Conservation (phyloP, 2,329 filamentous ascomycete genomes). For the Orbilia blumenaviensis region DNA sequence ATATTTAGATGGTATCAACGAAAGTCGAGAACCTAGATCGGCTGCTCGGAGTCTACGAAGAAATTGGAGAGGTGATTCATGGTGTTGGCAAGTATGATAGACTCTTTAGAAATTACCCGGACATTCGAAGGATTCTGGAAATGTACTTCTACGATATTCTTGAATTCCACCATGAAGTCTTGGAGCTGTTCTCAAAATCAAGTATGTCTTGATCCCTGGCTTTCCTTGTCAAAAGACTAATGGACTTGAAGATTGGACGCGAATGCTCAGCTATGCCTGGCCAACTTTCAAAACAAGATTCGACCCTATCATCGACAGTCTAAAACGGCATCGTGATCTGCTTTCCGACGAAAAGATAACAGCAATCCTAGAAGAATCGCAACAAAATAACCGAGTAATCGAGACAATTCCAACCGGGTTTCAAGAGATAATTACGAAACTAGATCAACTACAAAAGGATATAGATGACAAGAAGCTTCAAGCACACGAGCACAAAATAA, state of each 20-base stretch:
- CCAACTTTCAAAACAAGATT: slow-evolving; percentile 53
- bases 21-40: slow-evolving; percentile 52
- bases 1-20: slow-evolving; percentile 22
- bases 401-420: background rate
- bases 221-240: background rate
- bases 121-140: slow-evolving; percentile 51
- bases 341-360: slow-evolving; percentile 52
- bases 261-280: slow-evolving; percentile 51
- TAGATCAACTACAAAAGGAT: slow-evolving; percentile 21
- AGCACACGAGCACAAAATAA: background rate
- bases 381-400: background rate
- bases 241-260: slow-evolving; percentile 38
- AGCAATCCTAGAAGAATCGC: slow-evolving; percentile 38
- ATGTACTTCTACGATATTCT: slow-evolving; percentile 56
- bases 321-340: slow-evolving; percentile 54
- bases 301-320: slow-evolving; percentile 54
- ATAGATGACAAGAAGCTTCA: background rate
- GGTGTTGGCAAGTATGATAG: slow-evolving; percentile 53
- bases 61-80: slow-evolving; percentile 56
- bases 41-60: slow-evolving; percentile 55
- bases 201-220: background rate
- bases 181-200: slow-evolving; percentile 54
- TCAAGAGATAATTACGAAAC: background rate
- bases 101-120: slow-evolving; percentile 41
- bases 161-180: slow-evolving; percentile 54